These are phyloP conservation scores for Leccinum olivaceopallidum DNA, from an alignment of 768 basidiomycete species.

Conservation along the genomic window DNA sequence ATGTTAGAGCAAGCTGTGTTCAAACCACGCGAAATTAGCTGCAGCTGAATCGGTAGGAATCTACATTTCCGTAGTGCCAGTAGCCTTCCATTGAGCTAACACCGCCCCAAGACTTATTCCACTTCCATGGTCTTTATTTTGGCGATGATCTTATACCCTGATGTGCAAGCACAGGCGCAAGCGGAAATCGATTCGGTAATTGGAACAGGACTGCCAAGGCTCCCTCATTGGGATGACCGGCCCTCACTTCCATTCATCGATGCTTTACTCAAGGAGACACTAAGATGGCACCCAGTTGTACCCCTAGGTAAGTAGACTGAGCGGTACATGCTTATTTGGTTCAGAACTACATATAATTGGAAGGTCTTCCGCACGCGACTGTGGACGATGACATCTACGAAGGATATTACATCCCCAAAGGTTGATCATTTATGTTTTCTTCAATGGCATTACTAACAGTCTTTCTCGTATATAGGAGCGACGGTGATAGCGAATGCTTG, in stretches of 20 bases:
- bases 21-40: slow-evolving; percentile 9
- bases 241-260: slow-evolving; percentile 23
- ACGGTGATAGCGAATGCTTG: slow-evolving; percentile 22
- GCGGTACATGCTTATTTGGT: too few relatives aligned
- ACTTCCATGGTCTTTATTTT: slow-evolving; percentile 23
- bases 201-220: slow-evolving; percentile 19
- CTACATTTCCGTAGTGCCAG: background rate
- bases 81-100: slow-evolving; percentile 7
- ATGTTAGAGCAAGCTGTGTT: slow-evolving; percentile 10
- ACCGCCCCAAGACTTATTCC: slow-evolving; percentile 20
- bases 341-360: too few relatives aligned
- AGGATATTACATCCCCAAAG: slow-evolving; percentile 53
- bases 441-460: background rate
- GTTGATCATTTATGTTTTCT: slow-evolving; percentile 24
- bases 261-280: slow-evolving; percentile 24
- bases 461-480: slow-evolving; percentile 14
- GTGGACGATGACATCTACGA: slow-evolving; percentile 44
- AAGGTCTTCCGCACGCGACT: slow-evolving; percentile 32
- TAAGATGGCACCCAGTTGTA: slow-evolving; percentile 26
- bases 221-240: slow-evolving; percentile 22
- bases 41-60: slow-evolving; percentile 27
- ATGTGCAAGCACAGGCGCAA: slow-evolving; percentile 22
- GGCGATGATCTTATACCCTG: slow-evolving; percentile 27
- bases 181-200: slow-evolving; percentile 22
- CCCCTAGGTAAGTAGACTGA: slow-evolving; percentile 11